These are phyloP conservation scores for Hansfordia pulvinata DNA, from an alignment of 2,329 filamentous ascomycete species.

Conservation along the genomic window DNA sequence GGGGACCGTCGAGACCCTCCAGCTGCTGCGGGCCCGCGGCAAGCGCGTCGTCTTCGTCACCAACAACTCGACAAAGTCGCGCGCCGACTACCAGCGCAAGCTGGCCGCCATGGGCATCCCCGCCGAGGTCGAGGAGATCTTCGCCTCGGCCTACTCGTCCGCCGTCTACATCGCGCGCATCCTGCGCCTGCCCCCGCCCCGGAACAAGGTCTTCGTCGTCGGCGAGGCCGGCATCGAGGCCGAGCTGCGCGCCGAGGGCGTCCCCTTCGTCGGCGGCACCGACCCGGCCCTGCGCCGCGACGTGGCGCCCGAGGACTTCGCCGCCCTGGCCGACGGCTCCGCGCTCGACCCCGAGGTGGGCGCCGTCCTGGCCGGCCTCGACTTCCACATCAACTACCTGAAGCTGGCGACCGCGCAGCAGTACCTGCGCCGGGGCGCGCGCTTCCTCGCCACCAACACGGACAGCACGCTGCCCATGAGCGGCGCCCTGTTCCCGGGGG, in stretches of 20 bases:
- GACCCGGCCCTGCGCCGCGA: slow-evolving; percentile 67
- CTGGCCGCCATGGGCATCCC: slow-evolving; percentile 71
- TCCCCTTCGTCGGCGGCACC: slow-evolving; percentile 76
- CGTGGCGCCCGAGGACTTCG: slow-evolving; percentile 69
- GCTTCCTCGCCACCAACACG: slow-evolving; percentile 85
- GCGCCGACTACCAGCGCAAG: slow-evolving; percentile 85
- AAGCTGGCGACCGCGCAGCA: slow-evolving; percentile 78
- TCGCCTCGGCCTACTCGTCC: slow-evolving; percentile 88
- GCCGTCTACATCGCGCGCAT: slow-evolving; percentile 94
- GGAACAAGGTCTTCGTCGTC: slow-evolving; percentile 88
- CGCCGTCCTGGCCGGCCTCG: slow-evolving; percentile 76
- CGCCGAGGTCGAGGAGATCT: slow-evolving; percentile 75
- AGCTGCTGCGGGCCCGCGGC: slow-evolving; percentile 70
- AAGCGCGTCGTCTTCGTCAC: slow-evolving; percentile 94
- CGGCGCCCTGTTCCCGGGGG: slow-evolving; percentile 78
- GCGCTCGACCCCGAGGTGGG: slow-evolving; percentile 78
- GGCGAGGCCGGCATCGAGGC: slow-evolving; percentile 86
- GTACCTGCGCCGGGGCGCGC: slow-evolving; percentile 69
- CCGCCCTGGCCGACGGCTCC: slow-evolving; percentile 59
- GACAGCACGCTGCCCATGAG: slow-evolving; percentile 81
- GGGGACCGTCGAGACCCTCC: slow-evolving; percentile 71
- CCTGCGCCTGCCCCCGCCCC: slow-evolving; percentile 60
- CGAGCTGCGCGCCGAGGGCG: slow-evolving; percentile 67
- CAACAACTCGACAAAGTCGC: slow-evolving; percentile 97
- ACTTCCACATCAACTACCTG: slow-evolving; percentile 92